Evolutionary conservation across 1,284 basidiomycete species (phyloP), one percentile per base, ranked within the genome.

Genomic region (Fomitopsis betulina): DNA sequence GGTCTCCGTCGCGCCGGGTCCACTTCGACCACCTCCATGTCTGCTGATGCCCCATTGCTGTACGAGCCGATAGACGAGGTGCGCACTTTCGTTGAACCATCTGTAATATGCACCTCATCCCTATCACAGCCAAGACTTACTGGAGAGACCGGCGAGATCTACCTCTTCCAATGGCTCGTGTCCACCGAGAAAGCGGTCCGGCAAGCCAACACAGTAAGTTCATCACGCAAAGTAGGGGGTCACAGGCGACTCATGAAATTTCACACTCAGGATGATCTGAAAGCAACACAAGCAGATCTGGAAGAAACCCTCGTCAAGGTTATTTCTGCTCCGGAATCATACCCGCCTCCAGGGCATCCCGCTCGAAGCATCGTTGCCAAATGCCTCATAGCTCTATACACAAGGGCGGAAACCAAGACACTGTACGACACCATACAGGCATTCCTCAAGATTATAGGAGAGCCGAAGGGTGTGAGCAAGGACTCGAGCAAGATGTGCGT

Each of bases 371-470:
- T 94, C 3, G 82, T 91, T 51, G 86, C 91, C 6, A 80, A 91
- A 76, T 94, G 92, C 67, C 74, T 98, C 47, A 75, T 93, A 55
- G 72, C 79, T 21, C 67, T 97, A n/a, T 96, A 96, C 73, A 81
- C 79, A 37, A 82, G 87, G 17, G 91, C 91, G 63, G 95, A 98
- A 68, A 88, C 87, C 2, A 83, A 87, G 69, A 85, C 88, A 1
- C 74, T 97, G 54, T 98, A 95, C 66, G 96, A 98, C 67, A 89
- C 91, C 7, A 71, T 96, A n/a, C 91, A 94, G 67, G 71, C 81
- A 1, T 80, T 95, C 56, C 72, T 95, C 57, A 93, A 87, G 73
- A 81, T 88, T 12, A 85, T 87, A 0, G 78, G 81, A 5, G 91
- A 94, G 63, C 74, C 83, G 61, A 94, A 94, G 71, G 74, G 83